Percentiles rank a stretch among this genome's conserved stretches.
phyloP scores from a whole-genome alignment of 2,329 filamentous ascomycete genomes.

The Verruconis gallopava region DNA sequence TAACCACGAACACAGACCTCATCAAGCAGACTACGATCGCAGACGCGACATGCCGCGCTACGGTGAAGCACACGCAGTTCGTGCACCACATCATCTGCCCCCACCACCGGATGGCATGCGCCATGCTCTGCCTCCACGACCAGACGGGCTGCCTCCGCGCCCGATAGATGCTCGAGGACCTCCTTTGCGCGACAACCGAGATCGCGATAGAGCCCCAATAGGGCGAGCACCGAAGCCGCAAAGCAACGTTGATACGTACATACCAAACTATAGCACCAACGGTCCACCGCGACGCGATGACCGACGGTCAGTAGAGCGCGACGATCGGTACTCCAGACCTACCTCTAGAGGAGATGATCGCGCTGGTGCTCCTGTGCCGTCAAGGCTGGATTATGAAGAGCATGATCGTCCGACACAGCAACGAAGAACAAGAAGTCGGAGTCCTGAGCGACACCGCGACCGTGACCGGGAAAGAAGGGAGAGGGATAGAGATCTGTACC shows the following conservation, averaged over 20 bases:
- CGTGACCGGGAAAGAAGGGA: conserved; percentile 12
- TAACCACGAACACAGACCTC: background rate
- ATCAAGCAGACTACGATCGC: conserved; percentile 8
- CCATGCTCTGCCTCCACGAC: conserved; percentile 22
- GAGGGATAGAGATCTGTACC: conserved; percentile 17
- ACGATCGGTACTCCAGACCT: background rate
- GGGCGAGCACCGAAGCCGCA: conserved; percentile 15
- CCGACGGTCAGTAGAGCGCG: background rate
- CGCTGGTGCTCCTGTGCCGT: conserved; percentile 7
- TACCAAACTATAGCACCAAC: background rate
- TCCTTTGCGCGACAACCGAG: conserved; percentile 5
- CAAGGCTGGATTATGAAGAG: conserved; percentile 10
- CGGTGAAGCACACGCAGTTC: conserved; percentile 4
- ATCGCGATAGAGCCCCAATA: conserved; percentile 13
- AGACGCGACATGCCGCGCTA: conserved; percentile 13
- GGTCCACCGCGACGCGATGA: conserved; percentile 7
- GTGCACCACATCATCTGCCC: conserved; percentile 18
- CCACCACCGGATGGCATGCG: conserved; percentile 25
- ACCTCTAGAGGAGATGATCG: conserved; percentile 1
- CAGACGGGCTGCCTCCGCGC: conserved; percentile 15
- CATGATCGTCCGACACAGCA: too few species aligned
- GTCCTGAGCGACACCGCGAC: conserved; percentile 13
- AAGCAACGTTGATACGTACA: conserved; percentile 9
- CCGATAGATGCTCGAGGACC: conserved; percentile 4
- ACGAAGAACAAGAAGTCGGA: conserved; percentile 17